Conservation (phyloP, 1,284 basidiomycete genomes). For the Ganoderma meredithae region DNA sequence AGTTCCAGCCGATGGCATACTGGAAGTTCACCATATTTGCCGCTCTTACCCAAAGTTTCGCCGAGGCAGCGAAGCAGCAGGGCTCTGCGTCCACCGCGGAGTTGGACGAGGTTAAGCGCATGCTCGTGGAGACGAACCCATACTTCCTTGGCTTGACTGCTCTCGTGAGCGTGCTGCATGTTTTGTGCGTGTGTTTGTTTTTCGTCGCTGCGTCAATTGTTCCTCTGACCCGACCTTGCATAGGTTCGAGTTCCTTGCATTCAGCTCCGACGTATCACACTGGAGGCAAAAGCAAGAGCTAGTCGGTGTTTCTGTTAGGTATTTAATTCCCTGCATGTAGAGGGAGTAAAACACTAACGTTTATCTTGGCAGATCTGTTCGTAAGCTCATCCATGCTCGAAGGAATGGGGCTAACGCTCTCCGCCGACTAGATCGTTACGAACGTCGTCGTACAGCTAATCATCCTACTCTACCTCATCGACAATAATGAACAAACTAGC, state of each 20-base stretch:
- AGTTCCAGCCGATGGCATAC: conserved; percentile 86
- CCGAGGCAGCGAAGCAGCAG: conserved; percentile 81
- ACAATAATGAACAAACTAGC: conserved; percentile 94
- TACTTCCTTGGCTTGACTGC: conserved; percentile 87
- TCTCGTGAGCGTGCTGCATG: conserved; percentile 87
- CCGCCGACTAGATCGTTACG: conserved; percentile 74
- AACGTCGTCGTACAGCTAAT: conserved; percentile 93
- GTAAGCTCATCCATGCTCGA: neutral
- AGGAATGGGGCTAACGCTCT: conserved; percentile 11
- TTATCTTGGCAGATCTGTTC: conserved; percentile 50
- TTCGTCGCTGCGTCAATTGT: neutral
- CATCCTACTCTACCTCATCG: conserved; percentile 92
- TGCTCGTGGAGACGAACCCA: conserved; percentile 94
- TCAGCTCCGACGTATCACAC: conserved; percentile 93
- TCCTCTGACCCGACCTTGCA: conserved; percentile 4
- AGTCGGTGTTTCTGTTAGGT: conserved; percentile 86
- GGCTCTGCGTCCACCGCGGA: conserved; percentile 71
- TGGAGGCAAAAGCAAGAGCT: conserved; percentile 94
- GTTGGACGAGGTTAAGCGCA: conserved; percentile 92
- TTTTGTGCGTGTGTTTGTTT: conserved; percentile 62
- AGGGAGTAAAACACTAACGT: neutral
- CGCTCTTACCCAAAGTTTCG: conserved; percentile 82
- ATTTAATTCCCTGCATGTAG: conserved; percentile 32
- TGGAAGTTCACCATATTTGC: conserved; percentile 88
- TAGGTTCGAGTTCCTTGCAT: conserved; percentile 94